Percentiles rank a stretch among this genome's conserved stretches.
Evolutionary conservation across 768 basidiomycete genomes (phyloP).

Genomic region (Rhodosporidiobolus odoratus): DNA sequence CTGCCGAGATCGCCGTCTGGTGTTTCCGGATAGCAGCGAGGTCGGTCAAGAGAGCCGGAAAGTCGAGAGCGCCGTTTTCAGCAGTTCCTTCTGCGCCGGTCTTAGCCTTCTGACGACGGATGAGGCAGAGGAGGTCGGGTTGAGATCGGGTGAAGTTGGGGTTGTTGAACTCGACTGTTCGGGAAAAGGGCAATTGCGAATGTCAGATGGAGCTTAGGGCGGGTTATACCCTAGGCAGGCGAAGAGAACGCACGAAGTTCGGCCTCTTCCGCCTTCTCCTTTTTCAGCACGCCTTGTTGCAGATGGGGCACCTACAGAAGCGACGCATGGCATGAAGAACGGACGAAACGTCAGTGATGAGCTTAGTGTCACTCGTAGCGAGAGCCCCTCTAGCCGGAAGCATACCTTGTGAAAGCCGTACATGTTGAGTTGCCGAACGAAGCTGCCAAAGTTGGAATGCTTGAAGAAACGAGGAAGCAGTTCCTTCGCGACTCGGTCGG

Average conservation of each 20-base stretch:
- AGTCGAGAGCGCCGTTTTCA: constrained; percentile 46
- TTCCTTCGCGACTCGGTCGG: constrained; percentile 81
- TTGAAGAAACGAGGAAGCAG: constrained; percentile 94
- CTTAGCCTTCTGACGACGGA: constrained; percentile 71
- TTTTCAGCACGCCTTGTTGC: constrained; percentile 84
- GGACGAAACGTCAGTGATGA: neutral
- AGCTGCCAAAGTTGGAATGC: constrained; percentile 88
- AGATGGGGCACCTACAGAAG: constrained; percentile 64
- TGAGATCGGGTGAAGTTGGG: constrained; percentile 65
- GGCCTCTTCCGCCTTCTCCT: constrained; percentile 60
- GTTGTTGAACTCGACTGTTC: constrained; percentile 71
- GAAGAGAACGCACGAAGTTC: constrained; percentile 56
- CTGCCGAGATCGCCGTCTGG: constrained; percentile 82
- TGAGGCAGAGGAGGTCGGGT: constrained; percentile 77
- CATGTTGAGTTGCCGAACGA: constrained; percentile 91
- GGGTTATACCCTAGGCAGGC: no score
- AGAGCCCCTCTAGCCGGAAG: neutral
- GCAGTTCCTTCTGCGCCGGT: constrained; percentile 1
- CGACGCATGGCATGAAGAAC: neutral
- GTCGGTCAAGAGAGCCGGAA: constrained; percentile 71
- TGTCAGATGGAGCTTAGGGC: neutral
- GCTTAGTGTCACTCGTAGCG: neutral
- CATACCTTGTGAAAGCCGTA: constrained; percentile 81
- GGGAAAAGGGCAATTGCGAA: constrained; percentile 24
- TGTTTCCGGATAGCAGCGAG: constrained; percentile 83